Evolutionary conservation across 805 yeast species (phyloP), one percentile per base, ranked within the genome.

Genomic region (Saturnispora ahearnii): DNA sequence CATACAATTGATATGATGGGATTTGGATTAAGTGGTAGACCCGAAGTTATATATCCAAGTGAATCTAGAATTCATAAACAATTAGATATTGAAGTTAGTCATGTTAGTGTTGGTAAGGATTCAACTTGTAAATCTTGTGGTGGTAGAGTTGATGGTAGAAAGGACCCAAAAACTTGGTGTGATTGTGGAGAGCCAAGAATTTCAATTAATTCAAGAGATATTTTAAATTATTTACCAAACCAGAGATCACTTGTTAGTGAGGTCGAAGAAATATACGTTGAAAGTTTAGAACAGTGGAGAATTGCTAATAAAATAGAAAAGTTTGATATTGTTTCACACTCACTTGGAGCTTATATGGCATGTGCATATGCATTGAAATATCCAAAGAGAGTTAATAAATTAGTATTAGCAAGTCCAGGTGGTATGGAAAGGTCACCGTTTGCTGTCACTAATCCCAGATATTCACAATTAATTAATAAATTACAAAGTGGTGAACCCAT

Each of bases 321-420:
- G 53, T 73, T 87, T 37, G 83, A 77, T 57, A 60, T 87, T 12
- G 66, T 86, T 21, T 91, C 88, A 0, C 95, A 87, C 63, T 85
- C 95, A 0, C 79, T 78, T 55, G 95, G 95, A 31, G 93, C 88
- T 0, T 82, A 84, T 57, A 68, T 87, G 67, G 76, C 87, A 0
- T 76, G 77, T 45, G 76, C 81, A 6, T 86, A 83, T 61, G 72
- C 85, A 2, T 59, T 79, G 41, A 76, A 70, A 53, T 73, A 82
- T 57, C 87, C 89, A 0, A 61, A 74, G 0, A 61, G 71, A 4
- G 70, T 87, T 6, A 65, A 72, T 13, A 74, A 76, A 51, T 64
- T 87, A 55, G 69, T 84, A 2, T 67, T 86, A 24, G 74, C 83
- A 3, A 81, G 88, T 11, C 95, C 95, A 0, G 85, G 84, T 0